Conservation (phyloP, 805 yeast species). For the Yarrowia hollandica region DNA sequence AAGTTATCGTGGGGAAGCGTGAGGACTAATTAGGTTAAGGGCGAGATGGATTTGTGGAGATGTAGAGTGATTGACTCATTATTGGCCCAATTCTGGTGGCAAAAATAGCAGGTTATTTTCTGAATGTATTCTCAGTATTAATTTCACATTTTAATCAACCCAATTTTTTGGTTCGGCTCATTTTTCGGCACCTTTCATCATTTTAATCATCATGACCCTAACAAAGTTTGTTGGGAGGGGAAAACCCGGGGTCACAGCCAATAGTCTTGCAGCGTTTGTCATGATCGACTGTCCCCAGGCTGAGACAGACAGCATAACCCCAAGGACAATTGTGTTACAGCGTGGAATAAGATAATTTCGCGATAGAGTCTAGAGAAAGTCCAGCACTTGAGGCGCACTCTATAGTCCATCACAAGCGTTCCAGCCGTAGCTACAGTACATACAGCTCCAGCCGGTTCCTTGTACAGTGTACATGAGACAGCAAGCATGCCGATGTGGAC, state of each 20-base stretch:
- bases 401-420: too few species aligned
- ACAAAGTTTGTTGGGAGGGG: conserved; percentile 29
- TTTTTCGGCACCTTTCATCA: neutral
- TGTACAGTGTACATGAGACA: neutral
- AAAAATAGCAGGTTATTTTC: neutral
- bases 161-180: too few species aligned
- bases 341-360: neutral
- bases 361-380: neutral
- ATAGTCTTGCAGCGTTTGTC: conserved; percentile 18
- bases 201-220: neutral
- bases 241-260: conserved; percentile 27
- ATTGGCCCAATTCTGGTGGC: too few species aligned
- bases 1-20: conserved; percentile 27
- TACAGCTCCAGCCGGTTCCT: too few species aligned
- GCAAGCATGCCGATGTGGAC: conserved; percentile 10
- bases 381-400: too few species aligned
- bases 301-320: conserved; percentile 20
- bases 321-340: neutral
- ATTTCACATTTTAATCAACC: too few species aligned
- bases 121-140: too few species aligned
- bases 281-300: conserved; percentile 16
- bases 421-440: too few species aligned
- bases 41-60: conserved; percentile 12
- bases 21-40: conserved; percentile 18
- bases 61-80: neutral